Base-by-base conservation (phyloP, 2,329 filamentous ascomycete species). In the Pestalotiopsis sp. region DNA sequence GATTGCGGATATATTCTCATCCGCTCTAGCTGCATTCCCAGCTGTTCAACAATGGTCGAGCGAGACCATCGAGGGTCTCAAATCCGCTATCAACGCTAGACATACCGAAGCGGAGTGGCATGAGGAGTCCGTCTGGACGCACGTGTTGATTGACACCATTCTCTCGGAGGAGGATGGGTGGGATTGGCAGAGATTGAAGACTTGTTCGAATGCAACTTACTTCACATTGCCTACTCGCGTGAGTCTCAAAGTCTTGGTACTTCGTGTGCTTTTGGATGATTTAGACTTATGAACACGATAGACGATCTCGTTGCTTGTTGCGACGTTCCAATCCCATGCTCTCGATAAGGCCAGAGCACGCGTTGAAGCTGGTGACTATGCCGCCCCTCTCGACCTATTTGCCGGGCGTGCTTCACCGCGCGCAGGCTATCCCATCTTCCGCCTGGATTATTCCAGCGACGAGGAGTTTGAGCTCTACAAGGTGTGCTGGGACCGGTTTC, bases 371-470 rank as follows among this genome's bases (percentile, higher is more conserved):
- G 61, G 38, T 38, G 14, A 49, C 39, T 52, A 64, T 38, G n/a
- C n/a, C 27, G 25, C 14, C 2, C n/a, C 61, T 12, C 61, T 64
- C 13, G 25, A 64, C 39, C 23, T 64, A 41, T 64, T 31, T 20
- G 38, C 61, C 13, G 14, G 20, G 20, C 2, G 9, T 62, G 27
- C 2, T 36, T 25, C 9, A 3, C 17, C 23, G 12, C n/a, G 36
- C 27, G 14, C 12, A 49, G 61, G 61, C 61, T 64, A 64, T 20
- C 61, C 61, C 31, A 64, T 64, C 14, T 64, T 49, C 61, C 61
- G 39, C 20, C 36, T 64, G 39, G 61, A 64, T 38, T 49, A 64
- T 49, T 64, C 61, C n/a, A 64, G 39, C n/a, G 61, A 64, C 49
- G 41, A 41, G 12, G 38, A 49, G n/a, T 64, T 64, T 49, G n/a